These are phyloP conservation scores for Fistulinella prunicolor DNA, from an alignment of 768 basidiomycete genomes.

Conservation along the genomic window DNA sequence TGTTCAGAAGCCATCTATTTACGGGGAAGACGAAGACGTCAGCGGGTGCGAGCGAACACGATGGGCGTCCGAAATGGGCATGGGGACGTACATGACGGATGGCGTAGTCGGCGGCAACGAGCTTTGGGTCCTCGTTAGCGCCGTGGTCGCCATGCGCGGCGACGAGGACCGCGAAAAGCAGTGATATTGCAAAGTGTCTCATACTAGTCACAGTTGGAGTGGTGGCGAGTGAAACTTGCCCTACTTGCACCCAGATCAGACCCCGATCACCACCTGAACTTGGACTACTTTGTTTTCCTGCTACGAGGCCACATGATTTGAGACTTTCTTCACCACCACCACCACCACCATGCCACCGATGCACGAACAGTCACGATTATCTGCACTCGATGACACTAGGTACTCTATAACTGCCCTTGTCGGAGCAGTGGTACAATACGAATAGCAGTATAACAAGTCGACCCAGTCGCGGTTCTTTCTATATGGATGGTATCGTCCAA, in stretches of 20 bases:
- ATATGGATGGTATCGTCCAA: conserved; percentile 3
- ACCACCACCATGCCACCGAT: no score
- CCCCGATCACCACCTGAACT: conserved; percentile 25
- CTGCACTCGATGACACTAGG: conserved; percentile 3
- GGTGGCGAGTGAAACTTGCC: background rate
- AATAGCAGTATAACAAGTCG: background rate
- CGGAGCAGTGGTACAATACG: background rate
- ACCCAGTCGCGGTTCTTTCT: no score
- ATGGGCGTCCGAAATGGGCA: conserved; percentile 6
- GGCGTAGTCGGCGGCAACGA: conserved; percentile 57
- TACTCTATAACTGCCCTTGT: conserved; percentile 3
- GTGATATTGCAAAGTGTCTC: conserved; percentile 45
- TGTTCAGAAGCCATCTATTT: conserved; percentile 84
- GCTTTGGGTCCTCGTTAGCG: conserved; percentile 58
- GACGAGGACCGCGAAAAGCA: conserved; percentile 33
- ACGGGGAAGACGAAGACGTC: conserved; percentile 10
- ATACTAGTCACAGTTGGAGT: conserved; percentile 34
- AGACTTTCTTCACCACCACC: background rate
- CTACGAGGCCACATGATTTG: no score
- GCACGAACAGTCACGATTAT: no score
- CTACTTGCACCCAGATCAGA: conserved; percentile 1
- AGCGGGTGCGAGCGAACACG: conserved; percentile 7
- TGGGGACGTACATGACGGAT: conserved; percentile 76
- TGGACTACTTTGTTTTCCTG: no score
- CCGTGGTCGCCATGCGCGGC: conserved; percentile 64